These are phyloP conservation scores for Saccharum officinarum DNA, from an alignment of 176 grass and related monocot genomes.

Conservation along the genomic window DNA sequence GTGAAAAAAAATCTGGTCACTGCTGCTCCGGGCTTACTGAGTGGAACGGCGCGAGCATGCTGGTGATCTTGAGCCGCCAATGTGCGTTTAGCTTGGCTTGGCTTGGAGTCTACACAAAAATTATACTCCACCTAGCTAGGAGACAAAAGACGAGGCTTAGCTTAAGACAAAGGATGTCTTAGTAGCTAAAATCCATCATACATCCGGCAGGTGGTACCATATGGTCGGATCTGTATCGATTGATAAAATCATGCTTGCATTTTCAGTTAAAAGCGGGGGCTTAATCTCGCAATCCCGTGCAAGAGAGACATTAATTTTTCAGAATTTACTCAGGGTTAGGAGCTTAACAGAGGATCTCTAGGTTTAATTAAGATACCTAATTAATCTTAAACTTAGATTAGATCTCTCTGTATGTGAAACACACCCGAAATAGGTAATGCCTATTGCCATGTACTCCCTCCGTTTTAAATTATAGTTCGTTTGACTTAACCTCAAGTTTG, in stretches of 20 bases:
- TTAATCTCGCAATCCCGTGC: background rate
- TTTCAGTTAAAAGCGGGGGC: background rate
- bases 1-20: no score
- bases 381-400: no score
- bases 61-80: background rate
- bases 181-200: background rate
- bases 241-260: background rate
- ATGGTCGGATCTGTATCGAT: background rate
- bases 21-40: background rate
- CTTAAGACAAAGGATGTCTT: background rate
- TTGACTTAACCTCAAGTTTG: no score
- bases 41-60: no score
- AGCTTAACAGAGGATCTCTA: no score
- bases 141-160: background rate
- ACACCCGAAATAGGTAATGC: no score
- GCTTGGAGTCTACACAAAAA: slow-evolving; percentile 8
- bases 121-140: background rate
- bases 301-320: background rate
- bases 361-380: no score
- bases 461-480: no score
- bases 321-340: no score
- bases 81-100: background rate
- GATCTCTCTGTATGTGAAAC: no score
- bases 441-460: no score
- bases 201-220: background rate